Evolutionary conservation across 192 early-diverging fungal species (phyloP), one percentile per base, ranked within the genome.

Genomic region (Powellomyces hirtus): DNA sequence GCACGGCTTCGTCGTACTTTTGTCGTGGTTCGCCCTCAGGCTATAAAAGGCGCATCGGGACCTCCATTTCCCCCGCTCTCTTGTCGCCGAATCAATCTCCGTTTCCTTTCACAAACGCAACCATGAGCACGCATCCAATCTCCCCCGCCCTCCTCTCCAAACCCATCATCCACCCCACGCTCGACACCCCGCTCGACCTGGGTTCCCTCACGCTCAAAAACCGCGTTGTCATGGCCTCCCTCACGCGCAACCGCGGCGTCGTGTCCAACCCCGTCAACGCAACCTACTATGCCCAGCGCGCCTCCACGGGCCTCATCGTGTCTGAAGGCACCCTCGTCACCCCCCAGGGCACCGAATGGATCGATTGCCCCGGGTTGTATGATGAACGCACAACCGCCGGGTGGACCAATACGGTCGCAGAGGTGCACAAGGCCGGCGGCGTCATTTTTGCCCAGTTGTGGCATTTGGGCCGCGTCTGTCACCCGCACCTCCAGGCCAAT

Each of bases 361-460:
- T 29, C 18, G 36, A 61, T 5, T 14, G n/a, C 2, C 40, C 27
- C 20, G 30, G 45, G 29, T 24, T 49, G 4, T 33, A 63, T 26
- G 42, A 63, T 20, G 13, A 11, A 11, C 45, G 24, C 45, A 44
- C 29, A 38, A 4, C 18, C 4, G 31, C 45, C 24, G 24, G 35
- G n/a, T 27, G 37, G 24, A n/a, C 60, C 46, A 89, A 89, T 4
- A 84, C 88, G 3, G 91, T 95, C 5, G 56, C 73, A 0, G 85
- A 90, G 26, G 80, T 56, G 26, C 53, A 56, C 53, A 34, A 56
- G 31, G 74, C 85, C 5, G 94, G 96, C 10, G 69, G 97, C 24
- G 95, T 91, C 90, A 81, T 86, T 13, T 90, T 93, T 75, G 89
- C 83, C 11, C 93, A 96, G 35, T 81, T 90, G 1, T 75, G 75